phyloP scores from a whole-genome alignment of 306 rosid genomes.

The Argentina anserina region DNA sequence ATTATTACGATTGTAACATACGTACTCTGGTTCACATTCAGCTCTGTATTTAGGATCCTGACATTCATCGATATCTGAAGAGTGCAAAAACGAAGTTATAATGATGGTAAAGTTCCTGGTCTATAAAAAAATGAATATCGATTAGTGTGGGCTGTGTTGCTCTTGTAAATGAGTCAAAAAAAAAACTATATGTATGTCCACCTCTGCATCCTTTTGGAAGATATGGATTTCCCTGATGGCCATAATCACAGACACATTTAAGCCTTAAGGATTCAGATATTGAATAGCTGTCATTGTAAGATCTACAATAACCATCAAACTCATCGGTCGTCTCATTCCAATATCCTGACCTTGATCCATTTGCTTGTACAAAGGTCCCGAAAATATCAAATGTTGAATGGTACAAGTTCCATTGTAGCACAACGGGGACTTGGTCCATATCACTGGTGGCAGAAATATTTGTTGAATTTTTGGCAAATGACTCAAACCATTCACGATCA shows the following conservation, averaged over 20 bases:
- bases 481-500: background rate
- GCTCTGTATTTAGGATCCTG: background rate
- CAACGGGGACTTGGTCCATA: constrained; percentile 4
- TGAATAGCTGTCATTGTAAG: background rate
- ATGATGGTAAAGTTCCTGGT: background rate
- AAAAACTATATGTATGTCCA: background rate
- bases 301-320: background rate
- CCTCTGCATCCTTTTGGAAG: constrained; percentile 19
- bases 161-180: too few species aligned
- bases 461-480: background rate
- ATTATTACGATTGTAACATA: background rate
- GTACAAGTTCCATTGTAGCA: background rate
- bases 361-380: background rate
- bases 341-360: background rate
- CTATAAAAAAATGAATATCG: too few species aligned
- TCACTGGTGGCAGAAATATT: background rate
- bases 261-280: background rate
- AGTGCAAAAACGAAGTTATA: background rate
- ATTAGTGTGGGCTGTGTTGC: too few species aligned
- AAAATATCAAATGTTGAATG: background rate
- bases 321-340: too few species aligned
- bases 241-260: background rate
- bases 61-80: background rate
- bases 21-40: background rate
- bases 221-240: constrained; percentile 23